Conservation (phyloP, 768 basidiomycete species). For the Termitomyces sp. region DNA sequence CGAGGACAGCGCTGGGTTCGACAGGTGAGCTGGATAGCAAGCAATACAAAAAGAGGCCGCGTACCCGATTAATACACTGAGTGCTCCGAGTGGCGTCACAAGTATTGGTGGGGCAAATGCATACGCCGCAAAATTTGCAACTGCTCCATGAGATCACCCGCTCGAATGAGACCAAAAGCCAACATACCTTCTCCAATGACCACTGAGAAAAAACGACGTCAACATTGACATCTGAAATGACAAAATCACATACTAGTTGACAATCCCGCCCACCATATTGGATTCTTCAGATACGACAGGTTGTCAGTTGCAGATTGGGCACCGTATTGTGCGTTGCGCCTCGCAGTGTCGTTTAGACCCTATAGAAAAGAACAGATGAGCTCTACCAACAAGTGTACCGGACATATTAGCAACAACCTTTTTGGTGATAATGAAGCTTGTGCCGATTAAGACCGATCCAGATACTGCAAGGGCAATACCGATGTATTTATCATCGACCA, state of each 20-base stretch:
- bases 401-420: slow-evolving; percentile 53
- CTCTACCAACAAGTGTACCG: background rate
- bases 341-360: slow-evolving; percentile 88
- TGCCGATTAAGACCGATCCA: slow-evolving; percentile 85
- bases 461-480: slow-evolving; percentile 87
- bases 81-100: slow-evolving; percentile 96
- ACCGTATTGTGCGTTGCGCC: slow-evolving; percentile 42
- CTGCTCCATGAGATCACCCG: slow-evolving; percentile 29
- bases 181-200: slow-evolving; percentile 82
- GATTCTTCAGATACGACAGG: slow-evolving; percentile 82
- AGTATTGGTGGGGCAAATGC: slow-evolving; percentile 97
- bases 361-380: slow-evolving; percentile 27
- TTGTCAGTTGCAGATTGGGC: slow-evolving; percentile 73
- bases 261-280: slow-evolving; percentile 98
- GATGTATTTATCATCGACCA: slow-evolving; percentile 95
- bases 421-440: slow-evolving; percentile 98
- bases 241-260: slow-evolving; percentile 65
- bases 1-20: slow-evolving; percentile 78
- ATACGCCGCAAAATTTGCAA: slow-evolving; percentile 93
- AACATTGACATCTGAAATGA: slow-evolving; percentile 4
- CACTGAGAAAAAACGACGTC: slow-evolving; percentile 49
- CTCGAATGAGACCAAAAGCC: background rate
- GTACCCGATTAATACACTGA: slow-evolving; percentile 95
- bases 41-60: slow-evolving; percentile 22
- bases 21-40: background rate